Evolutionary conservation across 305 asterid genomes (phyloP).

Genomic region (Ilex paraguariensis): DNA sequence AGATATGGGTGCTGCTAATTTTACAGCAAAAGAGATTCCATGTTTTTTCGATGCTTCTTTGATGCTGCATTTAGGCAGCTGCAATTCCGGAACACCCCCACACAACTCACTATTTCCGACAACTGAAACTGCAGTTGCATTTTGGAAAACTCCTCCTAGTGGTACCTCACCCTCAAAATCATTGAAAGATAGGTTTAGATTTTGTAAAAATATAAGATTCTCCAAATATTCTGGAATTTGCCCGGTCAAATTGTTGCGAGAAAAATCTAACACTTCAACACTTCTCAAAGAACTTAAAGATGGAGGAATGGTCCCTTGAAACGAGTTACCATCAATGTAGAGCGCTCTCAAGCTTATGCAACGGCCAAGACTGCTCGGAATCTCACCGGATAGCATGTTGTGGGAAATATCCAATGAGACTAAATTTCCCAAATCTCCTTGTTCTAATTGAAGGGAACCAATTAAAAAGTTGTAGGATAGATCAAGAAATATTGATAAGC

Average conservation of each 20-base stretch:
- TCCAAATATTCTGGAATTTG: conserved; percentile 4
- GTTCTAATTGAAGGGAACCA: conserved; percentile 7
- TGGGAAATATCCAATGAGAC: conserved; percentile 7
- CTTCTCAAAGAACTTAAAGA: conserved; percentile 1
- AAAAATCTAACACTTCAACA: conserved; percentile 12
- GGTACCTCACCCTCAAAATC: conserved; percentile 15
- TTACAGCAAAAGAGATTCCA: too few relatives aligned
- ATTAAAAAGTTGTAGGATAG: conserved; percentile 12
- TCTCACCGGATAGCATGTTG: conserved; percentile 15
- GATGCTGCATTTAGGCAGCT: not conserved
- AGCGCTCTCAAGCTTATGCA: conserved; percentile 5
- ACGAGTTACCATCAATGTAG: conserved; percentile 10
- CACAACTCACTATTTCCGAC: conserved; percentile 17
- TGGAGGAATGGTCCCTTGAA: conserved; percentile 10
- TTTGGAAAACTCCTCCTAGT: conserved; percentile 14
- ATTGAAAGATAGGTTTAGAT: too few relatives aligned
- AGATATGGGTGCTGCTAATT: too few relatives aligned
- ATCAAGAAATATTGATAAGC: conserved; percentile 4
- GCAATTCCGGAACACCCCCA: conserved; percentile 15
- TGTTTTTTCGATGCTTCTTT: too few relatives aligned
- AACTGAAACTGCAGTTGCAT: conserved; percentile 12
- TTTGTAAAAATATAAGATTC: too few relatives aligned
- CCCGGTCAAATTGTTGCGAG: conserved; percentile 16
- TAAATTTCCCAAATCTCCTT: conserved; percentile 13
- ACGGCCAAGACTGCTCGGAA: conserved; percentile 4